phyloP scores from a whole-genome alignment of 148 eudicot genomes.

The Rhododendron ferrugineum region DNA sequence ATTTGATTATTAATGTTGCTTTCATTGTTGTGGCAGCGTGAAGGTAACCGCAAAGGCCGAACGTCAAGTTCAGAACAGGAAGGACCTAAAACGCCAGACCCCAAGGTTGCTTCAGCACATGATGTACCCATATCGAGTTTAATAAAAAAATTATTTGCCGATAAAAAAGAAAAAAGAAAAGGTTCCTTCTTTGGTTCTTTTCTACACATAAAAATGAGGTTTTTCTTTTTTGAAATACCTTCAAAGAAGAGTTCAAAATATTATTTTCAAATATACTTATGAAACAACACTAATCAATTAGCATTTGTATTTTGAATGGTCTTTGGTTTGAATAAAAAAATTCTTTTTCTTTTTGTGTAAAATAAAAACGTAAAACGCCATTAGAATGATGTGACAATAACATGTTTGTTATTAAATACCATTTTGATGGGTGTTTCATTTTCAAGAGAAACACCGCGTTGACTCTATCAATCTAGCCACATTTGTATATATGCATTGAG shows the following conservation, averaged over 20 bases:
- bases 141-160: no score
- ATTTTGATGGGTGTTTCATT: no score
- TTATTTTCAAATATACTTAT: not conserved
- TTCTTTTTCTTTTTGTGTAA: not conserved
- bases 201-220: not conserved
- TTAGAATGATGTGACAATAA: not conserved
- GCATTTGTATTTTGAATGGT: not conserved
- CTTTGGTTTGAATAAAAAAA: not conserved
- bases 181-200: not conserved
- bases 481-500: not conserved
- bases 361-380: not conserved
- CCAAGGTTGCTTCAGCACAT: slow-evolving; percentile 46
- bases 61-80: slow-evolving; percentile 72
- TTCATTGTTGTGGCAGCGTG: slow-evolving; percentile 53
- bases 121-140: no score
- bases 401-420: no score
- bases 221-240: not conserved
- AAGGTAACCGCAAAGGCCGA: slow-evolving; percentile 77
- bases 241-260: not conserved
- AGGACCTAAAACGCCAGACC: slow-evolving; percentile 81
- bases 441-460: no score
- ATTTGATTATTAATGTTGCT: not conserved
- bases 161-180: no score
- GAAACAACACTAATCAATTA: not conserved
- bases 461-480: not conserved